Evolutionary conservation across 208 protist genomes (phyloP).

Genomic region (Leishmania guyanensis): DNA sequence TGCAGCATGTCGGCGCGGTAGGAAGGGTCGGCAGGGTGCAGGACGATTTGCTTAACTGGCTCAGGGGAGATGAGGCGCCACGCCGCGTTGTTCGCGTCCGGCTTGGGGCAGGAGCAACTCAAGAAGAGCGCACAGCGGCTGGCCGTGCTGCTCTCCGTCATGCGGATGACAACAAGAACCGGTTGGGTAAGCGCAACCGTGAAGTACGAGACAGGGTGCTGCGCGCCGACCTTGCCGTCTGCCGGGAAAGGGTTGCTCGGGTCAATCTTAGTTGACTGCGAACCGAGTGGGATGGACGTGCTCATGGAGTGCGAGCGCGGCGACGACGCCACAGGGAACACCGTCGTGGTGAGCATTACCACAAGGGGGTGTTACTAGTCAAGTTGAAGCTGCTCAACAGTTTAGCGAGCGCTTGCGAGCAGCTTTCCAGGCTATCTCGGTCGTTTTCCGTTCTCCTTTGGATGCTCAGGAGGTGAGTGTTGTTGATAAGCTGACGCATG

Average conservation of each 20-base stretch:
- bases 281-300: conserved; percentile 16
- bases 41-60: conserved; percentile 66
- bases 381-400: background rate
- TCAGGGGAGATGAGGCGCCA: conserved; percentile 80
- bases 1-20: conserved; percentile 56
- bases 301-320: conserved; percentile 11
- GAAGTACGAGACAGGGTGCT: conserved; percentile 66
- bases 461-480: no score
- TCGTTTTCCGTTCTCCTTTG: background rate
- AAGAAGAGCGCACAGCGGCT: conserved; percentile 75
- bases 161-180: conserved; percentile 61
- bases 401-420: background rate
- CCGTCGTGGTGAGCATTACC: background rate
- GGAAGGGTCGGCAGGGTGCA: conserved; percentile 77
- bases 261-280: conserved; percentile 19
- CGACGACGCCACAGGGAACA: background rate
- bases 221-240: conserved; percentile 38
- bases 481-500: background rate
- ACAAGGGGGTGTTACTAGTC: no score
- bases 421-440: background rate
- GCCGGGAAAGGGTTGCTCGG: conserved; percentile 23
- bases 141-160: conserved; percentile 83
- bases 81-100: conserved; percentile 72
- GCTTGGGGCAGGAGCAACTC: conserved; percentile 60
- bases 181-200: conserved; percentile 44